These are phyloP conservation scores for Neurospora sp. DNA, from an alignment of 495 filamentous ascomycete species.

Conservation along the genomic window DNA sequence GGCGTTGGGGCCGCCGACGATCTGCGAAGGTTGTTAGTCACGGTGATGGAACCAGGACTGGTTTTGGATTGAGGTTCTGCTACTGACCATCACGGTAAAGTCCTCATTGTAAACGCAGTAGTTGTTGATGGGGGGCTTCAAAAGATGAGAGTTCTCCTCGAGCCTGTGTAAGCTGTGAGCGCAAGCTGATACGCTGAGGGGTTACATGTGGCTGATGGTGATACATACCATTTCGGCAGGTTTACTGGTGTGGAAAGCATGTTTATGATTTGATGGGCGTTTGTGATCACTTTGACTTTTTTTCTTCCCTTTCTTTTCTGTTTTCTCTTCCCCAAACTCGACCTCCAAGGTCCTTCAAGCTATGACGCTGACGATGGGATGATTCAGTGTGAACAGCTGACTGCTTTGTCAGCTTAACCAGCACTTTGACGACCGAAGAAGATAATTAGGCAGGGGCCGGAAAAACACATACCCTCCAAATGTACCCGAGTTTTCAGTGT, in stretches of 20 bases:
- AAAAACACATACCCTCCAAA: background rate
- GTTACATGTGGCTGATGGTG: background rate
- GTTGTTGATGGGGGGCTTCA: conserved; percentile 94
- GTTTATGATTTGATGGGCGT: background rate
- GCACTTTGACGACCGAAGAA: background rate
- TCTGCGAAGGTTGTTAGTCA: conserved; percentile 35
- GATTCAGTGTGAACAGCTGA: background rate
- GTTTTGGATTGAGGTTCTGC: background rate
- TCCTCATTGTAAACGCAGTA: conserved; percentile 84
- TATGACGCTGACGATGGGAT: background rate
- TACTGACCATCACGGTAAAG: conserved; percentile 64
- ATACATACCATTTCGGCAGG: conserved; percentile 70
- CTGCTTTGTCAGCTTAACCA: background rate
- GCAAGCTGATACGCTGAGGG: background rate
- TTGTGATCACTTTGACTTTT: background rate
- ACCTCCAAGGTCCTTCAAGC: background rate
- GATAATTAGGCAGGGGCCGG: background rate
- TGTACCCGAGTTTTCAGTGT: background rate
- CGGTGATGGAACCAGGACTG: background rate
- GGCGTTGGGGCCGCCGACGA: conserved; percentile 93
- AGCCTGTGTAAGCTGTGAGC: conserved; percentile 50
- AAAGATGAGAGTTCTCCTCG: conserved; percentile 79
- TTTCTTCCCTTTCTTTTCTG: background rate
- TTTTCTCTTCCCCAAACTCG: background rate
- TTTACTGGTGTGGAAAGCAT: conserved; percentile 55